Conservation (phyloP, 768 basidiomycete species). For the Hortiboletus campestris region DNA sequence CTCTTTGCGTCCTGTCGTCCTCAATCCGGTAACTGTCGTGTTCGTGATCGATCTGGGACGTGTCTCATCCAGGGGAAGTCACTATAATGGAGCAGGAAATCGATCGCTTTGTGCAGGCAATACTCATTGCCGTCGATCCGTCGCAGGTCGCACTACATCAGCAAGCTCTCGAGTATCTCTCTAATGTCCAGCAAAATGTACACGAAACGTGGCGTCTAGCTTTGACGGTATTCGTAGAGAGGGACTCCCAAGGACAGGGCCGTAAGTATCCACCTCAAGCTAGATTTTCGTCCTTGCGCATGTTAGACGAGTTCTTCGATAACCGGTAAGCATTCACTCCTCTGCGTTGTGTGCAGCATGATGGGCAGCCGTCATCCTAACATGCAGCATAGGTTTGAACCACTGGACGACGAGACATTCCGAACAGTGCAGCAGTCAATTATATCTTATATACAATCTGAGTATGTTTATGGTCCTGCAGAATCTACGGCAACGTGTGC, state of each 20-base stretch:
- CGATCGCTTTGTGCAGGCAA: constrained; percentile 78
- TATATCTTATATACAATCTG: constrained; percentile 79
- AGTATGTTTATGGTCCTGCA: constrained; percentile 83
- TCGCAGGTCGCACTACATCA: constrained; percentile 69
- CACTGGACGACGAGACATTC: constrained; percentile 68
- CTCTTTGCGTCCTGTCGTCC: background rate
- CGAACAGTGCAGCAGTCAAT: constrained; percentile 72
- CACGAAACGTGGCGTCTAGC: constrained; percentile 79
- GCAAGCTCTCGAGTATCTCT: constrained; percentile 83
- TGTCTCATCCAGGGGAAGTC: constrained; percentile 14
- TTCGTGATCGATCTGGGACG: constrained; percentile 18
- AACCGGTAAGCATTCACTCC: constrained; percentile 59
- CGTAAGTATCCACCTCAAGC: constrained; percentile 70
- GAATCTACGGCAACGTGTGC: constrained; percentile 80
- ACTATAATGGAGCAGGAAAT: constrained; percentile 69
- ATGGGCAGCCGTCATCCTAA: constrained; percentile 4
- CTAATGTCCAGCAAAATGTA: constrained; percentile 72
- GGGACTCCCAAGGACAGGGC: constrained; percentile 49
- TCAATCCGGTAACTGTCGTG: background rate
- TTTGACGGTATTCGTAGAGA: constrained; percentile 68
- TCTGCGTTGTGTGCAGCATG: background rate
- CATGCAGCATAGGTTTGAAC: constrained; percentile 49
- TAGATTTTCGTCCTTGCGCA: constrained; percentile 76
- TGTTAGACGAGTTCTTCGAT: constrained; percentile 81
- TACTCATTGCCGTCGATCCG: constrained; percentile 84